These are phyloP conservation scores for Skeletonema grethae DNA, from an alignment of 108 stramenopile genomes.

Conservation along the genomic window DNA sequence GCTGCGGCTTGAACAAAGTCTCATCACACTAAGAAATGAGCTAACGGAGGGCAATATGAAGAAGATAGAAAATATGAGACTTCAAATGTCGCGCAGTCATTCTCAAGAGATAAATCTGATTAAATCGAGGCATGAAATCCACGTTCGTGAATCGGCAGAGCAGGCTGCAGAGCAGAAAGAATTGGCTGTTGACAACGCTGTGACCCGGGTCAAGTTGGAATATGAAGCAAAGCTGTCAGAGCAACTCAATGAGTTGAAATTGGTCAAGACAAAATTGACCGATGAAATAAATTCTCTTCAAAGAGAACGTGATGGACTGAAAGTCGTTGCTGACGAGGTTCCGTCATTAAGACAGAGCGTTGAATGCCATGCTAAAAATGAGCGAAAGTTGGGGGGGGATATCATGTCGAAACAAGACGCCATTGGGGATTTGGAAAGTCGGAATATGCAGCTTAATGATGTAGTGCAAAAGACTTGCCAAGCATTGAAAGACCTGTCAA, in stretches of 20 bases:
- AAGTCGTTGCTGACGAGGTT: conserved; percentile 18
- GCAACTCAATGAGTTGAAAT: conserved; percentile 1
- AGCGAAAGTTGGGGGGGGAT: conserved; percentile 24
- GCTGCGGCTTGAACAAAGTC: conserved; percentile 14
- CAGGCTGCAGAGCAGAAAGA: conserved; percentile 28
- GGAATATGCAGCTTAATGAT: conserved; percentile 11
- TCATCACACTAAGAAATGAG: conserved; percentile 19
- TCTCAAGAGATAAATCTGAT: conserved; percentile 31
- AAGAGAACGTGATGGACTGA: conserved; percentile 13
- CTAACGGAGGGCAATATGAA: conserved; percentile 14
- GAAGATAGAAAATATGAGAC: conserved; percentile 10
- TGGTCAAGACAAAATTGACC: conserved; percentile 8
- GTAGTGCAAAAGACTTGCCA: background rate
- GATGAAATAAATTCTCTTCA: conserved; percentile 16
- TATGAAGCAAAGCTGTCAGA: conserved; percentile 29
- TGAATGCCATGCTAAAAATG: background rate
- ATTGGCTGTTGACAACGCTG: conserved; percentile 30
- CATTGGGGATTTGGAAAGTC: conserved; percentile 23
- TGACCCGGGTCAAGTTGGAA: conserved; percentile 17
- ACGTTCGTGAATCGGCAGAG: conserved; percentile 12
- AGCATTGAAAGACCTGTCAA: conserved; percentile 4
- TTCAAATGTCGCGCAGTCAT: conserved; percentile 16
- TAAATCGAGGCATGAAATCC: conserved; percentile 35
- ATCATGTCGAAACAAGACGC: conserved; percentile 12
- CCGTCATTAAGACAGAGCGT: conserved; percentile 13